Evolutionary conservation across 768 basidiomycete genomes (phyloP), one percentile per base, ranked within the genome.

Genomic region (Omphalotus guepiniiformis): DNA sequence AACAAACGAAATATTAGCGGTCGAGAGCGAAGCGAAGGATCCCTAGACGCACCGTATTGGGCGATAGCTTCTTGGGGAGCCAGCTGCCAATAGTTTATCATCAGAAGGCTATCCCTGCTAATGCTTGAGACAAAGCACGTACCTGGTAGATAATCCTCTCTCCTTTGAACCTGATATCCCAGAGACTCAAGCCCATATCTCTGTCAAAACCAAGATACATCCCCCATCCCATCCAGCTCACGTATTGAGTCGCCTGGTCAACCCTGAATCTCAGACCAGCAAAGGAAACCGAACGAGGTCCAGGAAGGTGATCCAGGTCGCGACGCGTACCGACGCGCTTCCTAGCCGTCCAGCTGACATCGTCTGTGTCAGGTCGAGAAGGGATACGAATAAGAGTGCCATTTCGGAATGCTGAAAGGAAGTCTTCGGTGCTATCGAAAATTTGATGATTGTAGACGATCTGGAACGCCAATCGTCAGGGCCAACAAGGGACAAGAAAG

Each of bases 201-300:
- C 80, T 60, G 47, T 81, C 79, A 56, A 83, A 85, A 41, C 78
- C 75, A 25, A 83, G 66, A 51, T 76, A 83, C 60, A 83, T 46
- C 0, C 71, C 67, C 80, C 80, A 83, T 2, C 79, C 79, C 78
- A 85, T 78, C 83, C 83, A 85, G 37, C 71, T 77, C n/a, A 85
- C 61, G 51, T 76, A 82, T 52, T 78, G 70, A 36, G 65, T 62
- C 29, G 69, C 67, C 19, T 56, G 56, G 53, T 85, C 77, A 2
- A 84, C 74, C 32, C 78, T 65, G 57, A 76, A 84, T 3, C 83
- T 69, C 50, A 76, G 57, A 0, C 83, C 82, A 6, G 73, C 74
- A 59, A 84, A 83, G 1, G 74, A 73, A 0, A 85, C 79, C 0
- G 73, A 71, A 32, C 83, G 75, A 23, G 83, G 83, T 4, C 83